A percentile compares a stretch with the other conserved stretches of the same genome.
These are phyloP conservation scores for Nicotiana attenuata DNA, from an alignment of 257 asterid genomes.

Conservation along the genomic window DNA sequence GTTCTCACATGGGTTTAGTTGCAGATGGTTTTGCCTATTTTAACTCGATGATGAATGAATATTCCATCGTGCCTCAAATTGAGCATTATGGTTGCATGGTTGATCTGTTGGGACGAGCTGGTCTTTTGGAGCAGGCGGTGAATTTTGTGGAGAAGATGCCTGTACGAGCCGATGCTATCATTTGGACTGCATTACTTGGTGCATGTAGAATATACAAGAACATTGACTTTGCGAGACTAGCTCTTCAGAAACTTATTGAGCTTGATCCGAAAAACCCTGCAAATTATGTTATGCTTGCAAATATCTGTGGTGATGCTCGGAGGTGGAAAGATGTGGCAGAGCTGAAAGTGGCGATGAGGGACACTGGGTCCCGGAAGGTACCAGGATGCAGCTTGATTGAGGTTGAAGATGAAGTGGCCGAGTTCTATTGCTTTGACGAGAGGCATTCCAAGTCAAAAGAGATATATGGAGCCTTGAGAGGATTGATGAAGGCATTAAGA, in stretches of 20 bases:
- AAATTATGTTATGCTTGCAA: conserved; percentile 67
- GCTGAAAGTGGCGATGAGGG: conserved; percentile 57
- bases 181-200: conserved; percentile 74
- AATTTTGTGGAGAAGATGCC: conserved; percentile 68
- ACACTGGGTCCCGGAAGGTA: conserved; percentile 54
- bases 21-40: conserved; percentile 53
- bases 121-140: conserved; percentile 65
- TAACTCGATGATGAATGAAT: conserved; percentile 41
- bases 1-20: conserved; percentile 83
- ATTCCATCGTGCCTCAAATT: conserved; percentile 45
- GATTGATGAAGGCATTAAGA: conserved; percentile 44
- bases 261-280: conserved; percentile 70
- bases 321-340: conserved; percentile 69
- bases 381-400: conserved; percentile 73
- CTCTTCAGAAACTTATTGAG: conserved; percentile 58
- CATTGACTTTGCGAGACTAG: conserved; percentile 51
- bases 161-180: conserved; percentile 50
- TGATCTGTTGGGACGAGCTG: conserved; percentile 67
- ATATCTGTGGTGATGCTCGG: conserved; percentile 62
- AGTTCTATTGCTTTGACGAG: conserved; percentile 67
- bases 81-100: conserved; percentile 90
- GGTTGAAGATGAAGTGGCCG: conserved; percentile 45
- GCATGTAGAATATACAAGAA: conserved; percentile 68
- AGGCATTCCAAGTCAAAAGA: conserved; percentile 53
- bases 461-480: conserved; percentile 46